phyloP scores from a whole-genome alignment of 192 early-diverging fungal species.

The Coemansia javaensis region DNA sequence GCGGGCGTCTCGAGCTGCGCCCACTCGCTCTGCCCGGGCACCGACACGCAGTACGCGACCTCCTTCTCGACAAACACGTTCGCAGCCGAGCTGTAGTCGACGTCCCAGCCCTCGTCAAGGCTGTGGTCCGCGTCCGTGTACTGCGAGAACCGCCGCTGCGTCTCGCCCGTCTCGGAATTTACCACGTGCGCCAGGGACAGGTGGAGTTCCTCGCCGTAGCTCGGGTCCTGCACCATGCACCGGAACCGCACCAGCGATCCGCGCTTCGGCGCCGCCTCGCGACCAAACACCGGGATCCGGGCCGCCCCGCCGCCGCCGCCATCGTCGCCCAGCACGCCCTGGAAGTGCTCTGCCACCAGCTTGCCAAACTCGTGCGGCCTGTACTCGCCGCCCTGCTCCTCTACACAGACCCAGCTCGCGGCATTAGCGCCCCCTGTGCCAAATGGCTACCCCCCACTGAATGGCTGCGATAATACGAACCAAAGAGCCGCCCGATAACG shows the following conservation, averaged over 20 bases:
- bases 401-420: too few relatives aligned
- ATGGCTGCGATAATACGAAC: too few relatives aligned
- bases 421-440: too few relatives aligned
- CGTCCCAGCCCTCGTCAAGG: constrained; percentile 37
- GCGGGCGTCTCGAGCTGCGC: constrained; percentile 5
- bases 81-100: constrained; percentile 23
- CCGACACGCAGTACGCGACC: constrained; percentile 64
- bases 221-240: constrained; percentile 79
- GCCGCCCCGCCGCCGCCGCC: too few relatives aligned
- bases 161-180: constrained; percentile 35
- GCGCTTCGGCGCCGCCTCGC: constrained; percentile 1
- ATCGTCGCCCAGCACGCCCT: constrained; percentile 14
- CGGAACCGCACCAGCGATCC: constrained; percentile 63
- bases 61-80: constrained; percentile 59
- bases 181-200: constrained; percentile 31
- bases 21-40: constrained; percentile 68
- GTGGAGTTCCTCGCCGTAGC: constrained; percentile 62
- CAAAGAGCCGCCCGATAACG: constrained; percentile 38
- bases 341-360: constrained; percentile 21
- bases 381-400: not conserved
- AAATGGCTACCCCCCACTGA: too few relatives aligned
- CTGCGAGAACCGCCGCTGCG: constrained; percentile 38
- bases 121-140: constrained; percentile 40
- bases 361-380: constrained; percentile 15
- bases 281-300: constrained; percentile 22